Evolutionary conservation across 139 green algal genomes (phyloP), one percentile per base, ranked within the genome.

Genomic region (Prasinococcaceae sp.): DNA sequence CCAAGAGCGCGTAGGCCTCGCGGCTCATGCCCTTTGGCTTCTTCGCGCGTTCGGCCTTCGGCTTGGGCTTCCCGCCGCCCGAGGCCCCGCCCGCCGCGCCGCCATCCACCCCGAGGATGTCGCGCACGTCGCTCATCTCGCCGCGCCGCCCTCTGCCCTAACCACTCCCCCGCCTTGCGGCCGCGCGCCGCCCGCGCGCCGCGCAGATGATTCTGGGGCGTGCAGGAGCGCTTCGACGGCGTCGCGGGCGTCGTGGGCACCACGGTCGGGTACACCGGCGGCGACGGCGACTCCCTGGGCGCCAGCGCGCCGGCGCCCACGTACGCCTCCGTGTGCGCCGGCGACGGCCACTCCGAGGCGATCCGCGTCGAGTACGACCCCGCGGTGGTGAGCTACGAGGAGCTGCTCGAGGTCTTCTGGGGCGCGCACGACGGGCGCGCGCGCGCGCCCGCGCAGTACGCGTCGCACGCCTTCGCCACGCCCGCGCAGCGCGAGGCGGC

Each of bases 291-390:
- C n/a, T n/a, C n/a, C n/a, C n/a, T n/a, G n/a, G n/a, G n/a, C n/a
- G n/a, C n/a, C n/a, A n/a, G n/a, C n/a, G 30, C 20, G 3, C 25
- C 41, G 3, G 20, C 47, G 6, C 60, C 61, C 16, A 67, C 66
- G 5, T 75, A 75, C 24, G 25, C 40, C 0, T 53, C 24, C 22
- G 61, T 84, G 8, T 81, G 69, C 52, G 27, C 14, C 32, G 70
- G 68, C 6, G 48, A 62, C 28, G 77, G 77, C 4, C 75, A 80
- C 55, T 65, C 72, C 2, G 77, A 84, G 65, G 69, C 74, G n/a
- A 57, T 82, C 16, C 47, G 30, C 14, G 42, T 77, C 19, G 64
- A 55, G 36, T 81, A 63, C 49, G 74, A 81, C 43, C 63, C 66
- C 3, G n/a, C 51, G 0, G 16, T 64, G 9, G 41, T 79, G 16